A percentile compares a stretch with the other conserved stretches of the same genome.
These are phyloP conservation scores for Alternaria brassicicola DNA, from an alignment of 2,329 filamentous ascomycete genomes.

Conservation along the genomic window DNA sequence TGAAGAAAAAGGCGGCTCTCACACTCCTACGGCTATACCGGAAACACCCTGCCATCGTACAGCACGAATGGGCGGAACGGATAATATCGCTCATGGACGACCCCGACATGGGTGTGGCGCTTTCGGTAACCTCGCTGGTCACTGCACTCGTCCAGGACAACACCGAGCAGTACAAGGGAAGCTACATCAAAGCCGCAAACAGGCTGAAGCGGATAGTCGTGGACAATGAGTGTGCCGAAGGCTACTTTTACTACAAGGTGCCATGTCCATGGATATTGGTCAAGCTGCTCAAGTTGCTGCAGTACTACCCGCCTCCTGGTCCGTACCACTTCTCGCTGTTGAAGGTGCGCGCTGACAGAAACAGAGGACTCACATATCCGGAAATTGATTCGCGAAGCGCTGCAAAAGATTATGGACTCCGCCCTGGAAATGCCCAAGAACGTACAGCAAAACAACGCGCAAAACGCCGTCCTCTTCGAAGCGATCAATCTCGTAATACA, in stretches of 20 bases:
- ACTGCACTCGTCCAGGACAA: slow-evolving; percentile 95
- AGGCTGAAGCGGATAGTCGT: slow-evolving; percentile 88
- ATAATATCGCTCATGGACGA: slow-evolving; percentile 99
- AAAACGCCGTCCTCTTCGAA: slow-evolving; percentile 97
- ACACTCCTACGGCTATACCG: slow-evolving; percentile 92
- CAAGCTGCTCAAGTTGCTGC: slow-evolving; percentile 86
- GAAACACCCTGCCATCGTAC: slow-evolving; percentile 91
- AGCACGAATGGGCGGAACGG: slow-evolving; percentile 95
- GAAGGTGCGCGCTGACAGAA: slow-evolving; percentile 30
- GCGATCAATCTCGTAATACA: slow-evolving; percentile 99
- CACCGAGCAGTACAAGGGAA: slow-evolving; percentile 90
- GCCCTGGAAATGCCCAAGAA: slow-evolving; percentile 97
- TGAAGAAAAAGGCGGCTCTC: slow-evolving; percentile 98
- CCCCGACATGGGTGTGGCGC: slow-evolving; percentile 86
- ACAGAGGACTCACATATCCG: slow-evolving; percentile 90
- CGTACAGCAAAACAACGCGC: slow-evolving; percentile 98
- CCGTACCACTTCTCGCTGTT: slow-evolving; percentile 22
- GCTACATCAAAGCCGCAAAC: slow-evolving; percentile 91
- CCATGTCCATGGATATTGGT: slow-evolving; percentile 98
- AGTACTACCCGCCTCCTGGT: slow-evolving; percentile 96
- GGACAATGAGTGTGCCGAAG: slow-evolving; percentile 84
- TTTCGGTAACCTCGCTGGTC: slow-evolving; percentile 94
- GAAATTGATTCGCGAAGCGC: slow-evolving; percentile 86
- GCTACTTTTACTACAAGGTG: slow-evolving; percentile 99
- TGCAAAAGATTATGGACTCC: slow-evolving; percentile 88